Percentiles rank a stretch among this genome's conserved stretches.
Conservation (phyloP, 1,284 basidiomycete genomes). For the Athelia psychrophila region DNA sequence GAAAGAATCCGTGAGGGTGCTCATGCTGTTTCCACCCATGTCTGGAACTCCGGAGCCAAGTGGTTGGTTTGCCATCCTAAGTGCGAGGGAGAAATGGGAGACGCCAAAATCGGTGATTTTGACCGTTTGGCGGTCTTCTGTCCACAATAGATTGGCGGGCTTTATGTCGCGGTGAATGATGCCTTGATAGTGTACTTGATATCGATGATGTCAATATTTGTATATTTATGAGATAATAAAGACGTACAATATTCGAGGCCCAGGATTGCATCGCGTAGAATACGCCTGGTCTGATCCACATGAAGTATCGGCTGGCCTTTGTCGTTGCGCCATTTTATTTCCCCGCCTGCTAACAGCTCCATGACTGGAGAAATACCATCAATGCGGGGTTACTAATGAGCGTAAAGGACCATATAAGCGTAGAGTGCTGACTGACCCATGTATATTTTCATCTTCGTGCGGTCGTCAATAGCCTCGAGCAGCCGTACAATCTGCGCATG, state of each 20-base stretch:
- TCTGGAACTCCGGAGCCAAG: conserved; percentile 35
- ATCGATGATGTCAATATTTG: neutral
- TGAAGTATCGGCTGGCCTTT: conserved; percentile 63
- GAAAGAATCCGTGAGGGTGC: conserved; percentile 52
- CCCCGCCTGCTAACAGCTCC: conserved; percentile 84
- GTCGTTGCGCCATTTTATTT: conserved; percentile 71
- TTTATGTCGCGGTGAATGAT: conserved; percentile 99
- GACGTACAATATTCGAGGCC: conserved; percentile 76
- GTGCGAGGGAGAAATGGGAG: conserved; percentile 90
- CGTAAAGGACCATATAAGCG: too few relatives aligned
- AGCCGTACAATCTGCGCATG: conserved; percentile 82
- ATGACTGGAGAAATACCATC: conserved; percentile 49
- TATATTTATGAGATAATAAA: conserved; percentile 7
- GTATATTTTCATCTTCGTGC: conserved; percentile 76
- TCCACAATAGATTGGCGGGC: conserved; percentile 95
- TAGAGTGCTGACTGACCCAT: conserved; percentile 33
- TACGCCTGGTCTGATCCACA: conserved; percentile 70
- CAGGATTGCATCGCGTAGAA: conserved; percentile 78
- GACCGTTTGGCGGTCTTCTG: conserved; percentile 77
- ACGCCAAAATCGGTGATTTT: conserved; percentile 99
- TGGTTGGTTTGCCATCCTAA: conserved; percentile 63
- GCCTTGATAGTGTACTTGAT: conserved; percentile 89
- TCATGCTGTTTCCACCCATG: neutral
- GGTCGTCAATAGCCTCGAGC: conserved; percentile 87
- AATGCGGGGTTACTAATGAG: too few relatives aligned